Conservation (phyloP, 169 alveolate species). For the Plasmodium malariae region DNA sequence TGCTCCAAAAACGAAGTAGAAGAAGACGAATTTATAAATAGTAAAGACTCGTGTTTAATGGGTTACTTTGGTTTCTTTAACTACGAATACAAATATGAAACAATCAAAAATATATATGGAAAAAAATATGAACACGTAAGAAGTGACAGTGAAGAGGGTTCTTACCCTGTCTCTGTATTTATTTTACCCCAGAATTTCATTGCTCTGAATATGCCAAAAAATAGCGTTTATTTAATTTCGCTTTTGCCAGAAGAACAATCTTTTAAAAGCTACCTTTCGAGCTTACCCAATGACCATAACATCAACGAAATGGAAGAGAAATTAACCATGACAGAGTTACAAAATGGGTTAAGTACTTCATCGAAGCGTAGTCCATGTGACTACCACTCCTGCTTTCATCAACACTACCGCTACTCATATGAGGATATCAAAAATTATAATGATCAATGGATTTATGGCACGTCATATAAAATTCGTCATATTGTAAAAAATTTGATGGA, state of each 20-base stretch:
- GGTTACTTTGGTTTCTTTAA: slow-evolving; percentile 80
- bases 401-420: too few species aligned
- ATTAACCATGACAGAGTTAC: too few species aligned
- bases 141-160: neutral
- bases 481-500: neutral
- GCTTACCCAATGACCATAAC: too few species aligned
- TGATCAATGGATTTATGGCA: neutral
- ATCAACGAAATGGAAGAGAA: too few species aligned
- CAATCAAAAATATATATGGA: slow-evolving; percentile 37
- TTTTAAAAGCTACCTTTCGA: neutral
- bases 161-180: slow-evolving; percentile 32
- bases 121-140: neutral
- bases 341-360: too few species aligned
- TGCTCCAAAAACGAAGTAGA: neutral
- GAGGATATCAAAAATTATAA: neutral
- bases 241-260: slow-evolving; percentile 8
- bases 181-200: slow-evolving; percentile 43
- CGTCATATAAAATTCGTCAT: neutral
- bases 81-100: slow-evolving; percentile 77
- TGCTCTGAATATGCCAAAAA: slow-evolving; percentile 22
- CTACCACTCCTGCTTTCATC: too few species aligned
- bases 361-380: too few species aligned
- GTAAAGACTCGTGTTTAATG: slow-evolving; percentile 15
- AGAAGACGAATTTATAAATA: slow-evolving; percentile 37
- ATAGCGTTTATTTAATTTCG: slow-evolving; percentile 26